A percentile compares a stretch with the other conserved stretches of the same genome.
phyloP scores from a whole-genome alignment of 306 rosid genomes.

The Canavalia ensiformis region DNA sequence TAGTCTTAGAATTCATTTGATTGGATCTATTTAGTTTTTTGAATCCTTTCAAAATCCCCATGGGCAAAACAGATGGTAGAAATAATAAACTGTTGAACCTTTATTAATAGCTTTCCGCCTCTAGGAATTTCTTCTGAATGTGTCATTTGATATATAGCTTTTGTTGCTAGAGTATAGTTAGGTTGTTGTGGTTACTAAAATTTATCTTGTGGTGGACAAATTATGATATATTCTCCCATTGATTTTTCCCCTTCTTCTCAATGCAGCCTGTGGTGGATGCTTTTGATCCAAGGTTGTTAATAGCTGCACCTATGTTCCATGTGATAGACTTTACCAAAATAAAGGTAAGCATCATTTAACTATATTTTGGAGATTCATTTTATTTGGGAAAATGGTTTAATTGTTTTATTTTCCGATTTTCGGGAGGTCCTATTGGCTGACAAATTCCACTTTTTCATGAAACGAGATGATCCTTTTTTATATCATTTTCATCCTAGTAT shows the following conservation, averaged over 20 bases:
- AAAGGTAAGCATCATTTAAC: slow-evolving; percentile 53
- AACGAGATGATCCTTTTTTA: slow-evolving; percentile 22
- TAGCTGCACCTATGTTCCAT: slow-evolving; percentile 76
- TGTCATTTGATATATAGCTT: background rate
- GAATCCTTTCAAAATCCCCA: background rate
- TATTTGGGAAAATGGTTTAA: background rate
- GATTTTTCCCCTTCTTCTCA: slow-evolving; percentile 37
- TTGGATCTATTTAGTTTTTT: background rate
- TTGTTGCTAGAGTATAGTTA: slow-evolving; percentile 12
- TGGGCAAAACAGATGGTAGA: background rate
- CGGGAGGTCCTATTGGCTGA: background rate
- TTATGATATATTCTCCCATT: slow-evolving; percentile 14
- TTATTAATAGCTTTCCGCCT: background rate
- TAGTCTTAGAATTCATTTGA: slow-evolving; percentile 1
- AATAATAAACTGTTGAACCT: background rate
- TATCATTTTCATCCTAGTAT: slow-evolving; percentile 22
- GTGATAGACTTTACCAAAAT: slow-evolving; percentile 72
- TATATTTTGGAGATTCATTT: slow-evolving; percentile 7
- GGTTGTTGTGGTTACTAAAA: slow-evolving; percentile 1
- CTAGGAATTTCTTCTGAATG: slow-evolving; percentile 13
- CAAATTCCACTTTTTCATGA: slow-evolving; percentile 10
- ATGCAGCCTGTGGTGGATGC: slow-evolving; percentile 93
- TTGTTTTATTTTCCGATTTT: background rate
- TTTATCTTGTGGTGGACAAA: background rate
- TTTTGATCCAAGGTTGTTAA: slow-evolving; percentile 84